Evolutionary conservation across 2,329 filamentous ascomycete species (phyloP).

Genomic region (Drechslera avenae): DNA sequence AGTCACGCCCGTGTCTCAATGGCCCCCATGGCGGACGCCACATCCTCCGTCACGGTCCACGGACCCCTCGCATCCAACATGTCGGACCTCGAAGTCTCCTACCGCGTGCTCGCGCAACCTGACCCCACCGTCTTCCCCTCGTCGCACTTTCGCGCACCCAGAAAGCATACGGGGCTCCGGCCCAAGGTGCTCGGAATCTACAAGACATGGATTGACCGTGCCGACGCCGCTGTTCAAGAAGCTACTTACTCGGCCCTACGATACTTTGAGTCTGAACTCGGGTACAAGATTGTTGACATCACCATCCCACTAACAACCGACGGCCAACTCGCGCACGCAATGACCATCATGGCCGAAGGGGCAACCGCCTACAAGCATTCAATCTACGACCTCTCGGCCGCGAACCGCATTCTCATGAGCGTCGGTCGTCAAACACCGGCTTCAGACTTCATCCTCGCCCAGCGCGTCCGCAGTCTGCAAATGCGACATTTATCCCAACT

Average conservation of each 20-base stretch:
- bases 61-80: slow-evolving; percentile 79
- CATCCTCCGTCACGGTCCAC: slow-evolving; percentile 67
- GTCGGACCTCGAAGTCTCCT: slow-evolving; percentile 79
- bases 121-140: slow-evolving; percentile 67
- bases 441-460: slow-evolving; percentile 72
- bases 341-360: slow-evolving; percentile 77
- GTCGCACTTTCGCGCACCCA: slow-evolving; percentile 64
- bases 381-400: slow-evolving; percentile 64
- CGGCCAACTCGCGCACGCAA: slow-evolving; percentile 76
- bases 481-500: slow-evolving; percentile 79
- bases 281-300: slow-evolving; percentile 65
- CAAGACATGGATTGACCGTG: slow-evolving; percentile 70
- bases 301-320: slow-evolving; percentile 69
- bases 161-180: slow-evolving; percentile 50
- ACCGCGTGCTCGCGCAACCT: slow-evolving; percentile 76
- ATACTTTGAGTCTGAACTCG: slow-evolving; percentile 58
- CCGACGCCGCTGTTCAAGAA: slow-evolving; percentile 66
- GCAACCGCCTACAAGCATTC: slow-evolving; percentile 56
- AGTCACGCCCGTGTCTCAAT: slow-evolving; percentile 71
- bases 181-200: slow-evolving; percentile 72
- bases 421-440: slow-evolving; percentile 68
- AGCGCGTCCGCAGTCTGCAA: slow-evolving; percentile 73
- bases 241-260: slow-evolving; percentile 67
- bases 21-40: slow-evolving; percentile 63
- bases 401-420: slow-evolving; percentile 72